phyloP scores from a whole-genome alignment of 257 asterid genomes.

The Coffea canephora region DNA sequence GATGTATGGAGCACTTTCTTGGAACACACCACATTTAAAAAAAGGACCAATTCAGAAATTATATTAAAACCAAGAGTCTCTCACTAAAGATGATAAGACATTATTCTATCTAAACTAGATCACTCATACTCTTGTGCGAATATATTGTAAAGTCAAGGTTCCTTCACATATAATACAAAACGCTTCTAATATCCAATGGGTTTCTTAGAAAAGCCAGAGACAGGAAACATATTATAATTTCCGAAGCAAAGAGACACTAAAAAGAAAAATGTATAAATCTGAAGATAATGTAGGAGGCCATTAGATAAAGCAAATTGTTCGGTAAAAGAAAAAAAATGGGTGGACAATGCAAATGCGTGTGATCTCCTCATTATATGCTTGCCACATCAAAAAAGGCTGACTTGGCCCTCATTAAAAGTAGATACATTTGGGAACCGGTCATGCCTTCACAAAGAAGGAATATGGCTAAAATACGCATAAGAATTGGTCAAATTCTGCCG shows the following conservation, averaged over 20 bases:
- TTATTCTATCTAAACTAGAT: not conserved
- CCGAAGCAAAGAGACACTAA: not conserved
- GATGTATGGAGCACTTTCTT: not conserved
- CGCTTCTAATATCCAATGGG: not conserved
- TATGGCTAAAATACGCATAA: not conserved
- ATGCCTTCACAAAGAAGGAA: conserved; percentile 5
- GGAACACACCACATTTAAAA: not conserved
- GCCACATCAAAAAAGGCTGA: conserved; percentile 1
- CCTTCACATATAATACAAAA: not conserved
- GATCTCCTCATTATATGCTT: conserved; percentile 11
- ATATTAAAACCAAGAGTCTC: not conserved
- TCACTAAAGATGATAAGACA: not conserved
- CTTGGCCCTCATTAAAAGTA: conserved; percentile 8
- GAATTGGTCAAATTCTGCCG: not conserved
- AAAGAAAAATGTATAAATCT: not conserved
- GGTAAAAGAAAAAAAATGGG: too few relatives aligned
- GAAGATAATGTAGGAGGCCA: not conserved
- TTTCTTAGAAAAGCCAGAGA: not conserved
- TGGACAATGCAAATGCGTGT: not conserved
- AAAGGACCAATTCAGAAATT: not conserved
- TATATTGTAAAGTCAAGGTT: too few relatives aligned
- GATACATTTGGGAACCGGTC: not conserved
- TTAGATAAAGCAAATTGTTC: not conserved
- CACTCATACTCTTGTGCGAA: not conserved
- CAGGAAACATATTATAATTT: not conserved